phyloP scores from a whole-genome alignment of 1,284 basidiomycete genomes.

The Malassezia sympodialis region DNA sequence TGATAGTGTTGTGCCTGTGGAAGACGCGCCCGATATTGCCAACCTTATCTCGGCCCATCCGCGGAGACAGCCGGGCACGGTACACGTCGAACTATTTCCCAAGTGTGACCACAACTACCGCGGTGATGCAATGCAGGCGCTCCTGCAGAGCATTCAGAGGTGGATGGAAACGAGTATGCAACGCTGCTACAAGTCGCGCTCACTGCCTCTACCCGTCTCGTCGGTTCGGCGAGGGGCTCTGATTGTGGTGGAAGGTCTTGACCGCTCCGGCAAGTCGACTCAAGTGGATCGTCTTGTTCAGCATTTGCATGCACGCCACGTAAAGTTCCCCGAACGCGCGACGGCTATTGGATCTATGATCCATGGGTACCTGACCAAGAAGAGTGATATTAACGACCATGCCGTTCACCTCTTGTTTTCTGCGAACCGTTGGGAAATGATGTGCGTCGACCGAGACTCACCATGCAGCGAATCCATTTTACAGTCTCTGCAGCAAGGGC shows the following conservation, averaged over 20 bases:
- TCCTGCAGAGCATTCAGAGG: background rate
- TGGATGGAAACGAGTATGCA: background rate
- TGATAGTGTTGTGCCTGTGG: conserved; percentile 10
- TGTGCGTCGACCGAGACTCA: conserved; percentile 55
- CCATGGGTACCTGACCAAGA: conserved; percentile 72
- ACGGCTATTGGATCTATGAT: conserved; percentile 88
- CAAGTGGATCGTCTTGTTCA: conserved; percentile 37
- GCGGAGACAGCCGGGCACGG: conserved; percentile 1
- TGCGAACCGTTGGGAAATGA: conserved; percentile 91
- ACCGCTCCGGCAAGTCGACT: conserved; percentile 45
- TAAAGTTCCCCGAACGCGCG: conserved; percentile 60
- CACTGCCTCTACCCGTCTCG: background rate
- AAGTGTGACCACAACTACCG: conserved; percentile 14
- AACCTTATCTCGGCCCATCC: conserved; percentile 10
- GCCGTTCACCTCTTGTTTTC: conserved; percentile 90
- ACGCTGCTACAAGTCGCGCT: background rate
- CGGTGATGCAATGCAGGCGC: background rate
- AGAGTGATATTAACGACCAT: conserved; percentile 76
- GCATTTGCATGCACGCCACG: conserved; percentile 23
- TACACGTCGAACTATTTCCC: background rate
- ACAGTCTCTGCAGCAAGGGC: conserved; percentile 58
- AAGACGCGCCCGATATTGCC: background rate
- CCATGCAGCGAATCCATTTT: conserved; percentile 20
- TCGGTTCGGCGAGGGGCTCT: conserved; percentile 29
- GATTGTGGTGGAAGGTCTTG: conserved; percentile 46